A percentile compares a stretch with the other conserved stretches of the same genome.
phyloP scores from a whole-genome alignment of 306 rosid species.

The Dalbergia cultrata region DNA sequence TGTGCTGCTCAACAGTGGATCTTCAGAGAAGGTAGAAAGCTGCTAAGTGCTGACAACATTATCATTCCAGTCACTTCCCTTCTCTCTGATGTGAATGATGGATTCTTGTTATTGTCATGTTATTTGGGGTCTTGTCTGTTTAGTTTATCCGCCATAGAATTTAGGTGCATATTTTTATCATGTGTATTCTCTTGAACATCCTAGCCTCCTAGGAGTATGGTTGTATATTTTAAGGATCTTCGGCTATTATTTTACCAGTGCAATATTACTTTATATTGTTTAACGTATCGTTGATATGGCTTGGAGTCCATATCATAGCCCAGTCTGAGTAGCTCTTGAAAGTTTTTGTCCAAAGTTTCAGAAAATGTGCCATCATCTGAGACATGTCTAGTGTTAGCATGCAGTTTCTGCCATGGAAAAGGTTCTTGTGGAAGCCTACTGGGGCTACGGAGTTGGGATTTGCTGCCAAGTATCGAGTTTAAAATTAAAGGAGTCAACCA shows the following conservation, averaged over 20 bases:
- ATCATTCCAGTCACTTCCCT: constrained; percentile 12
- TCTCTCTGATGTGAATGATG: constrained; percentile 29
- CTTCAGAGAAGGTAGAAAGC: constrained; percentile 51
- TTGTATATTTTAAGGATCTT: constrained; percentile 53
- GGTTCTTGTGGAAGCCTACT: too few species aligned
- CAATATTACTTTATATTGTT: not conserved
- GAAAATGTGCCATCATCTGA: not conserved
- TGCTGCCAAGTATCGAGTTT: too few species aligned
- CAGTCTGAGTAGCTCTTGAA: not conserved
- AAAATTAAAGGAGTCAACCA: not conserved
- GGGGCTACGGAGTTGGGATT: too few species aligned
- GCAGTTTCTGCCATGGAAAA: not conserved
- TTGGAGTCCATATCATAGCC: constrained; percentile 18
- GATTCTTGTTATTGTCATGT: constrained; percentile 38
- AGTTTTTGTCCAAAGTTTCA: constrained; percentile 1
- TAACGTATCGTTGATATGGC: constrained; percentile 29
- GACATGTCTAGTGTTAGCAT: not conserved
- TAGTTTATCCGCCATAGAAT: constrained; percentile 38
- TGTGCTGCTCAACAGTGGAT: constrained; percentile 82
- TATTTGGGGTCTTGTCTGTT: constrained; percentile 34
- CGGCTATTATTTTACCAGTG: constrained; percentile 34
- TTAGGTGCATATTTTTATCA: constrained; percentile 48
- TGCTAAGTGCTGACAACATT: not conserved
- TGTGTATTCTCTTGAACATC: constrained; percentile 21
- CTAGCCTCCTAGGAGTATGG: constrained; percentile 33